Evolutionary conservation across 1,284 basidiomycete species (phyloP).

Genomic region (Crucibulum cyathiforme): DNA sequence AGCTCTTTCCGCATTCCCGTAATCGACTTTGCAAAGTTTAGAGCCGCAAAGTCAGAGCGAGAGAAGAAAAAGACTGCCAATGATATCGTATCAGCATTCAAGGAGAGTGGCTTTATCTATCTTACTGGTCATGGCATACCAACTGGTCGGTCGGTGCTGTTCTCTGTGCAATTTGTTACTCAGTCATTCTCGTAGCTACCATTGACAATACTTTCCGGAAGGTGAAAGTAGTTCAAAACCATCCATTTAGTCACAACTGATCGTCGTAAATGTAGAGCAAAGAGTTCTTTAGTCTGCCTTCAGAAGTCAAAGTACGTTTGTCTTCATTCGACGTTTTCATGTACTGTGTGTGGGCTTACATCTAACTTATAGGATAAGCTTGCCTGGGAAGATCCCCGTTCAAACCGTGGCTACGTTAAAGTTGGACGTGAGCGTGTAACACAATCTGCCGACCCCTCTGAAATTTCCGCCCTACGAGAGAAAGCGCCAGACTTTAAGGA

Average conservation of each 20-base stretch:
- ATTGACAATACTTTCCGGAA: conserved; percentile 65
- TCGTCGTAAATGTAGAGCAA: conserved; percentile 56
- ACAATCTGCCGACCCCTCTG: conserved; percentile 70
- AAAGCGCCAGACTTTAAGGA: conserved; percentile 84
- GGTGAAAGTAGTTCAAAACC: conserved; percentile 41
- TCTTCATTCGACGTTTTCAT: neutral
- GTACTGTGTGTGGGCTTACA: neutral
- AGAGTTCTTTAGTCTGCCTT: conserved; percentile 74
- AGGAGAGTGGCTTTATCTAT: conserved; percentile 79
- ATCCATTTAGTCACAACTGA: conserved; percentile 1
- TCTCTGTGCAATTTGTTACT: neutral
- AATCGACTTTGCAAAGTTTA: conserved; percentile 78
- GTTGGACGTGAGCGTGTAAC: conserved; percentile 84
- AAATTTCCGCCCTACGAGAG: conserved; percentile 75
- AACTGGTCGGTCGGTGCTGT: conserved; percentile 28
- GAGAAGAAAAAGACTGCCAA: conserved; percentile 71
- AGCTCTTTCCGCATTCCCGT: conserved; percentile 67
- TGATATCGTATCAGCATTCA: conserved; percentile 79
- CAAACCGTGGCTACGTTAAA: conserved; percentile 83
- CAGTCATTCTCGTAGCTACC: conserved; percentile 23
- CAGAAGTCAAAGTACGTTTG: conserved; percentile 61
- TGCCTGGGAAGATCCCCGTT: conserved; percentile 81
- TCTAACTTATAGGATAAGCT: conserved; percentile 52
- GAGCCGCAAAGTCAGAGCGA: conserved; percentile 49
- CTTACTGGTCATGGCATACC: conserved; percentile 73